phyloP scores from a whole-genome alignment of 2,329 filamentous ascomycete species.

The Diaporthe sp. region DNA sequence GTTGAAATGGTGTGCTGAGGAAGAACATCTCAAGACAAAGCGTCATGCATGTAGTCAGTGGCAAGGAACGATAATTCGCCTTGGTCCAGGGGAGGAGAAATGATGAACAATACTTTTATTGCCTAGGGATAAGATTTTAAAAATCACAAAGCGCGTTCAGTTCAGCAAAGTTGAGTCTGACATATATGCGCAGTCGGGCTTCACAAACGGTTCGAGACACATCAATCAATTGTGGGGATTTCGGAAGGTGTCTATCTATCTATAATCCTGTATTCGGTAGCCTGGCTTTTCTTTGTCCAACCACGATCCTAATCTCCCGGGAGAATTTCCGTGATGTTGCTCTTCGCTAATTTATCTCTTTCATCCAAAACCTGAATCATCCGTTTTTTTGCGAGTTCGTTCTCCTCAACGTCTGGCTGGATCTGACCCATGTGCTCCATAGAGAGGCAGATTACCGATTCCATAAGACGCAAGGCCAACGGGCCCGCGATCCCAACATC shows the following conservation, averaged over 20 bases:
- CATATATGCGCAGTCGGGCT: not conserved
- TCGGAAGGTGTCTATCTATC: not conserved
- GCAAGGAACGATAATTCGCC: no score
- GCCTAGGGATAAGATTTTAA: not conserved
- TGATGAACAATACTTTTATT: not conserved
- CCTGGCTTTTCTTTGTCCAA: not conserved
- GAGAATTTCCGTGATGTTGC: conserved; percentile 14
- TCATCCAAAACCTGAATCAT: not conserved
- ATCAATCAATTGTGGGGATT: not conserved
- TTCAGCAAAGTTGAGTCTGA: not conserved
- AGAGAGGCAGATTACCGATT: conserved; percentile 46
- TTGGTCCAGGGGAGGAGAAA: not conserved
- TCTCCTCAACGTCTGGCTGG: conserved; percentile 30
- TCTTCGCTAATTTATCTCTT: not conserved
- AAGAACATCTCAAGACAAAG: not conserved
- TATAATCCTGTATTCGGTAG: not conserved
- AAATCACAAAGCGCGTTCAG: not conserved
- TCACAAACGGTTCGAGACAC: not conserved
- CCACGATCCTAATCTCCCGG: not conserved
- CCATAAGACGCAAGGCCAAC: conserved; percentile 48
- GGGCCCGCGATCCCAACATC: conserved; percentile 46
- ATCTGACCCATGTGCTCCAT: conserved; percentile 48
- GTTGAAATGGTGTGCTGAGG: not conserved
- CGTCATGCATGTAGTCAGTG: not conserved
- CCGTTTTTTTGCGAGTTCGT: conserved; percentile 2